Evolutionary conservation across 1,284 basidiomycete species (phyloP).

Genomic region (Apiotrichum montevideense): DNA sequence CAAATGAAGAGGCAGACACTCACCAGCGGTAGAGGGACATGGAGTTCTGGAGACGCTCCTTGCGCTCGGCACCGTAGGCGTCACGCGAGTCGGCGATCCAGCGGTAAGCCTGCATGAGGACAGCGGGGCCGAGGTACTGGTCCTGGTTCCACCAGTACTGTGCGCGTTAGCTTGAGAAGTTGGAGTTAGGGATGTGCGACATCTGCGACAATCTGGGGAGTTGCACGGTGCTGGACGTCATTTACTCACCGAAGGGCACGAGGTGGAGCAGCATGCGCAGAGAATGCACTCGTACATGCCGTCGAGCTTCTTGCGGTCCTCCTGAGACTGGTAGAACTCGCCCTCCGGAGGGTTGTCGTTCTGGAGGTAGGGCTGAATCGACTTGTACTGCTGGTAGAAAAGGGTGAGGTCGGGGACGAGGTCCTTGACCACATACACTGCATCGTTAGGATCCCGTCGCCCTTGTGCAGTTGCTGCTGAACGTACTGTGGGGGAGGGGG

Average conservation of each 20-base stretch:
- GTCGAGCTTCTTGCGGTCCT: constrained; percentile 92
- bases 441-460: background rate
- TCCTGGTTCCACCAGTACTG: constrained; percentile 99
- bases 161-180: constrained; percentile 14
- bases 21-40: constrained; percentile 69
- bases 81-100: constrained; percentile 99
- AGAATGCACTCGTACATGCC: constrained; percentile 85
- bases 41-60: constrained; percentile 89
- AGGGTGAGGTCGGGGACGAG: constrained; percentile 66
- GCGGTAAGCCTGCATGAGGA: constrained; percentile 89
- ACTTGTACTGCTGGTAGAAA: constrained; percentile 93
- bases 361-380: constrained; percentile 90
- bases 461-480: background rate
- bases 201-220: no score
- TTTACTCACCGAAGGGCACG: constrained; percentile 61
- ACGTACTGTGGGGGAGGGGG: constrained; percentile 93
- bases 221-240: background rate
- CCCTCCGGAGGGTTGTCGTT: constrained; percentile 81
- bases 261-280: constrained; percentile 87
- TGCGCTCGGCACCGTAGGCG: constrained; percentile 69
- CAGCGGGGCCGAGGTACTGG: constrained; percentile 94
- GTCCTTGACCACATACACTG: constrained; percentile 99
- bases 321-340: constrained; percentile 74
- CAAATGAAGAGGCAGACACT: background rate
- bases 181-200: background rate